Evolutionary conservation across 208 protist species (phyloP).

Genomic region (Wallacemonas sp.): DNA sequence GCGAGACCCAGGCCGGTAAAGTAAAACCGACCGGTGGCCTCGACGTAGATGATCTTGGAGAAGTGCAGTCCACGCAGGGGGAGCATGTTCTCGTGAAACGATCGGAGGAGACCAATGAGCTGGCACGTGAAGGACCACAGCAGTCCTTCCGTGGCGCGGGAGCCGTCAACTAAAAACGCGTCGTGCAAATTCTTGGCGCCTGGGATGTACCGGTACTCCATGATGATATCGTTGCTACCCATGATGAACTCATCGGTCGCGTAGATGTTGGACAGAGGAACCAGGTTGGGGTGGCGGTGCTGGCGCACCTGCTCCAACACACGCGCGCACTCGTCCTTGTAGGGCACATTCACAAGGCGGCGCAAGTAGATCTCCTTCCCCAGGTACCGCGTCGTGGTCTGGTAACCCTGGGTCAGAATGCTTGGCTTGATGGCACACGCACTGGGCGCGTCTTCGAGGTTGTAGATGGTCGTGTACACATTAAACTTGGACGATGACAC

Average conservation of each 20-base stretch:
- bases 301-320: constrained; percentile 64
- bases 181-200: constrained; percentile 80
- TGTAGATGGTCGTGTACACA: constrained; percentile 88
- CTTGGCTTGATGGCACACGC: constrained; percentile 62
- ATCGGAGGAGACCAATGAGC: constrained; percentile 77
- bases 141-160: constrained; percentile 69
- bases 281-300: constrained; percentile 82
- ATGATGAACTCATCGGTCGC: constrained; percentile 85
- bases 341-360: constrained; percentile 58
- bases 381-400: constrained; percentile 70
- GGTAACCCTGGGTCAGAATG: constrained; percentile 71
- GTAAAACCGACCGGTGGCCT: constrained; percentile 78
- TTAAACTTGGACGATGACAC: constrained; percentile 86
- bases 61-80: constrained; percentile 75
- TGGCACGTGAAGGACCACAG: constrained; percentile 90
- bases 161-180: constrained; percentile 68
- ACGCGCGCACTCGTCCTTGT: constrained; percentile 49
- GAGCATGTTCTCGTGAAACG: constrained; percentile 84
- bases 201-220: constrained; percentile 85
- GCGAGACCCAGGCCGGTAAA: constrained; percentile 81
- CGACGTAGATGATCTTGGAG: constrained; percentile 84
- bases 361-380: constrained; percentile 80
- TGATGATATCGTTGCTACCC: constrained; percentile 80
- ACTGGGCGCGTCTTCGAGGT: constrained; percentile 69
- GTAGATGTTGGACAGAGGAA: constrained; percentile 73